Evolutionary conservation across 805 yeast species (phyloP).

Genomic region (Maudiozyma serrabonitensis): DNA sequence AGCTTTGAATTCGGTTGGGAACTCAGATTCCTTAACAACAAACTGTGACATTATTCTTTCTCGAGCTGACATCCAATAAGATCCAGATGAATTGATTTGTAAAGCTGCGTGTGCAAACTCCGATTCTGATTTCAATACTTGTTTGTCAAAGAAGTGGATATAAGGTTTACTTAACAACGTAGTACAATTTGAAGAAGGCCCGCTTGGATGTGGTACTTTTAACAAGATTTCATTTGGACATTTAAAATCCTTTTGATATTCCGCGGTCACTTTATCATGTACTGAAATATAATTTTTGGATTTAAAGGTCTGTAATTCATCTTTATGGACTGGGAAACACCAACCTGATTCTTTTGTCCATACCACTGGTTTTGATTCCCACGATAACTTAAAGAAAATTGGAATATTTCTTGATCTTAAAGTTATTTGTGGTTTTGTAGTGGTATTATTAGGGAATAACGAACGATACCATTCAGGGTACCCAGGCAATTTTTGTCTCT

Average conservation of each 20-base stretch:
- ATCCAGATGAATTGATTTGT: conserved; percentile 63
- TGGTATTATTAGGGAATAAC: conserved; percentile 31
- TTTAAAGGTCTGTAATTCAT: conserved; percentile 23
- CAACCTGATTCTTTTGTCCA: conserved; percentile 82
- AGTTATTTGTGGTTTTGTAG: conserved; percentile 45
- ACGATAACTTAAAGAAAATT: conserved; percentile 59
- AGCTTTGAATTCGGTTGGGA: conserved; percentile 15
- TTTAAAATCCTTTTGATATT: conserved; percentile 3
- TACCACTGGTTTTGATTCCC: conserved; percentile 76
- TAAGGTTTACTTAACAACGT: conserved; percentile 71
- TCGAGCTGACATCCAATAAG: conserved; percentile 90
- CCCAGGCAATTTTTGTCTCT: conserved; percentile 76
- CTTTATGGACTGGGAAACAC: conserved; percentile 59
- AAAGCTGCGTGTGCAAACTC: conserved; percentile 70
- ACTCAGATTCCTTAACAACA: conserved; percentile 50
- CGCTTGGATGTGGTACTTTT: conserved; percentile 84
- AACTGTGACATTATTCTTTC: conserved; percentile 78
- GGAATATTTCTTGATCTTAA: conserved; percentile 71
- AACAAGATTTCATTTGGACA: conserved; percentile 30
- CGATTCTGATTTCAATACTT: conserved; percentile 59
- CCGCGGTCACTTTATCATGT: conserved; percentile 10
- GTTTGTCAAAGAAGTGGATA: conserved; percentile 61
- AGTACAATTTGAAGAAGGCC: conserved; percentile 63
- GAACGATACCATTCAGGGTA: conserved; percentile 90
- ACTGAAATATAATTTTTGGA: conserved; percentile 31